Evolutionary conservation across 1,284 basidiomycete species (phyloP), one percentile per base, ranked within the genome.

Genomic region (Termitomyces sp.): DNA sequence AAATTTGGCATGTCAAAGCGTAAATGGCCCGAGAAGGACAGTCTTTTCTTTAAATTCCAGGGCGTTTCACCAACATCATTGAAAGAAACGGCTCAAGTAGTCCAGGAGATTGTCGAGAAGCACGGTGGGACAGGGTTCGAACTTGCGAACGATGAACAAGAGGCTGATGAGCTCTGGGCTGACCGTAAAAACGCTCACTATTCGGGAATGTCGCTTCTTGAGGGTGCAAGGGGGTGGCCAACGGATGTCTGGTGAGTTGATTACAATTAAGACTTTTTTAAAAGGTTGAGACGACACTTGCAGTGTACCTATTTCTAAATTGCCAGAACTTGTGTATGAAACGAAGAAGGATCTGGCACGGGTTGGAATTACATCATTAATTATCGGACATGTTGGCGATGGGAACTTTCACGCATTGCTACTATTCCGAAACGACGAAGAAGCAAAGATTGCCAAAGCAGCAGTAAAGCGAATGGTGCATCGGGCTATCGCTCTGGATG

Each of bases 21-120:
- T 21, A 77, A 76, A 55, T 92, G 84, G 72, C 81, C 81, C 0
- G 84, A 84, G 57, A 76, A 76, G 47, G 89, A 92, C 63, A 81
- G 81, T 28, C 75, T 95, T 11, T 93, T 93, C 75, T 86, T 95
- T 78, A 95, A 95, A 68, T 85, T 95, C 64, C 90, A 93, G 66
- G 91, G 89, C 4, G 75, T 79, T 21, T 80, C 84, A 1, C 67
- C 75, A 3, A 72, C 72, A 3, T 75, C 86, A 3, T 78, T 91
- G 55, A 64, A 75, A 9, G 85, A 91, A 59, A 83, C 85, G 0
- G 81, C 85, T 1, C 72, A 72, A 18, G 74, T 81, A 10, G 84
- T 84, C 37, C 67, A 79, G 57, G 66, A 70, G 28, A 76, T 93
- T 41, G 72, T 81, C 3, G 73, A 78, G 61, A 78, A 78, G 58